Evolutionary conservation across 106 monocot species (phyloP), one percentile per base, ranked within the genome.

Genomic region (Dendrobium officinale): DNA sequence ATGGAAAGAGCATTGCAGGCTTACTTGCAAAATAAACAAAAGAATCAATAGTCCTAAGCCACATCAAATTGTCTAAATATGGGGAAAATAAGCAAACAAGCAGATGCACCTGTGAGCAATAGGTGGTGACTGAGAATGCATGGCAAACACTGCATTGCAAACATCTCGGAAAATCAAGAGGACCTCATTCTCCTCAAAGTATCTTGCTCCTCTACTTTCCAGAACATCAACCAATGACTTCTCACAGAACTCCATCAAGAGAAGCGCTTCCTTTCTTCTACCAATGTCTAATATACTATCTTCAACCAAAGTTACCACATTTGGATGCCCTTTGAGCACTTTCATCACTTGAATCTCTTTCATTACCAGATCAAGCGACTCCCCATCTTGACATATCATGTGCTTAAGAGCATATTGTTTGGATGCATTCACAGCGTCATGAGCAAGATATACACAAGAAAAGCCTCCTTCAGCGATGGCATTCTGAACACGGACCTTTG

Each of bases 351-450:
- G 81, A n/a, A 99, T 88, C 83, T 99, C 98, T 91, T 91, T 99
- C 87, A 55, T 87, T 42, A 83, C 89, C 55, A 99, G 81, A 68
- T 86, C 91, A 56, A 91, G 79, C 6, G 91, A 95, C 77, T 99
- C 98, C 45, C 78, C 83, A 49, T 99, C 98, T 77, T 91, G 89
- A 78, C 94, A 90, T 64, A 99, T 90, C 72, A 99, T 88, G 67
- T 99, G 95, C 82, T 99, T 99, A n/a, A 99, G 86, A 29, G 98
- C 98, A 85, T 99, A 99, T 73, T 92, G 95, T 76, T 87, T 95
- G 0, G 95, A 87, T 10, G 77, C 41, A 56, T 90, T 85, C 6
- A 83, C 68, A 56, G 80, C 80, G 83, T 99, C 95, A 42, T 82
- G 82, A 2, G 91, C 92, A 26, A 92, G 82, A 56, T 99, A 99